phyloP scores from a whole-genome alignment of 2,329 filamentous ascomycete species.

The Hypoxylon sp. region DNA sequence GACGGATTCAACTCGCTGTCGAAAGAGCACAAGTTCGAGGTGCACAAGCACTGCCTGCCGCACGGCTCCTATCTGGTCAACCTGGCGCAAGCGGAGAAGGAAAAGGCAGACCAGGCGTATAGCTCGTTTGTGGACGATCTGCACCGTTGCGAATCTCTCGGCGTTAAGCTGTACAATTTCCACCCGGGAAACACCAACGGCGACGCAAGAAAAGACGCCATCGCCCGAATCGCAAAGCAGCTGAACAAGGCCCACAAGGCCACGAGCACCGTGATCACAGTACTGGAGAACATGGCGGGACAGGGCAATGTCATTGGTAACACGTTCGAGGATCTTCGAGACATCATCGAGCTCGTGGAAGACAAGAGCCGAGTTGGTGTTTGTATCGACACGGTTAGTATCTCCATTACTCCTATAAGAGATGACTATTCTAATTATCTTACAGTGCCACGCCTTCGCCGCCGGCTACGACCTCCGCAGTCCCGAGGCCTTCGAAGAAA shows the following conservation, averaged over 20 bases:
- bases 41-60: constrained; percentile 78
- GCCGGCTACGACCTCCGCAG: constrained; percentile 90
- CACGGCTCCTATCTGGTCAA: constrained; percentile 98
- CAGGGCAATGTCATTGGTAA: constrained; percentile 87
- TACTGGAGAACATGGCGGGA: constrained; percentile 96
- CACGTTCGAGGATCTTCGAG: constrained; percentile 83
- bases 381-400: constrained; percentile 79
- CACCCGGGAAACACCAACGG: constrained; percentile 87
- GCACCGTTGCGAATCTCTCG: constrained; percentile 81
- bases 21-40: constrained; percentile 74
- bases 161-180: constrained; percentile 96
- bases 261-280: constrained; percentile 78
- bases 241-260: constrained; percentile 84
- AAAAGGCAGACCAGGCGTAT: constrained; percentile 87
- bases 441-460: constrained; percentile 85
- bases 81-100: constrained; percentile 81
- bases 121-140: constrained; percentile 88
- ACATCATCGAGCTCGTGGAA: constrained; percentile 81
- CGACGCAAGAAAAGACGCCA: constrained; percentile 71
- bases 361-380: constrained; percentile 88
- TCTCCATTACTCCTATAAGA: neutral
- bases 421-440: neutral
- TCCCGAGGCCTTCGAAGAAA: constrained; percentile 74
- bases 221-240: constrained; percentile 79
- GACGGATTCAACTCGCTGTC: constrained; percentile 76